A percentile compares a stretch with the other conserved stretches of the same genome.
phyloP scores from a whole-genome alignment of 176 grass and related monocot species.

The Lolium multiflorum region DNA sequence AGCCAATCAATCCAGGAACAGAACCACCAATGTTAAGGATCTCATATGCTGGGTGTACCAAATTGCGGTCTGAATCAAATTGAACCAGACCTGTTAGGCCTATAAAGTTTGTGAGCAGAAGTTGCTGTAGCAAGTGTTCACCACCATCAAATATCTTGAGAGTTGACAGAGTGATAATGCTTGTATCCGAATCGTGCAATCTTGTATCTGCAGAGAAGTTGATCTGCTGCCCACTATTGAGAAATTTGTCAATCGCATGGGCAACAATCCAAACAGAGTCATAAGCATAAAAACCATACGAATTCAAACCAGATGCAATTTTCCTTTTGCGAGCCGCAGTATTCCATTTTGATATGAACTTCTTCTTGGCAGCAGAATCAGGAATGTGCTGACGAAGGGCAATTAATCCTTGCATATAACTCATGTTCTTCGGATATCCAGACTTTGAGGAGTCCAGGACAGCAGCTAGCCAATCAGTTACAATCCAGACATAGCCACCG shows the following conservation, averaged over 20 bases:
- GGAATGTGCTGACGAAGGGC: slow-evolving; percentile 68
- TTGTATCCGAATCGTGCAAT: slow-evolving; percentile 58
- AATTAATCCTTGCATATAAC: slow-evolving; percentile 71
- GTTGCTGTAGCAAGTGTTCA: slow-evolving; percentile 61
- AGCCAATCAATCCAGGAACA: slow-evolving; percentile 57
- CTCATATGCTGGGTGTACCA: slow-evolving; percentile 70
- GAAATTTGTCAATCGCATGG: slow-evolving; percentile 66
- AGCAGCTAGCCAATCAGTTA: slow-evolving; percentile 85
- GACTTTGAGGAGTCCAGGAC: slow-evolving; percentile 68
- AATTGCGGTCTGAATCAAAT: slow-evolving; percentile 64
- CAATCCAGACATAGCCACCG: slow-evolving; percentile 87
- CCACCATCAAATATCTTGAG: slow-evolving; percentile 72
- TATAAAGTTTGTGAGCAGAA: slow-evolving; percentile 77
- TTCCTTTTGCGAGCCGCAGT: slow-evolving; percentile 42
- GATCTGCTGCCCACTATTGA: slow-evolving; percentile 53
- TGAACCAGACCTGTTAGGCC: slow-evolving; percentile 67
- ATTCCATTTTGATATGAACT: slow-evolving; percentile 75
- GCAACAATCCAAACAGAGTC: slow-evolving; percentile 79
- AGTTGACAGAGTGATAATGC: slow-evolving; percentile 55
- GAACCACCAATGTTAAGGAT: slow-evolving; percentile 68
- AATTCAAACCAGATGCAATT: slow-evolving; percentile 58
- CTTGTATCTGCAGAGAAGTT: slow-evolving; percentile 74
- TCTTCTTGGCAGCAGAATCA: slow-evolving; percentile 64
- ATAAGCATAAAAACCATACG: slow-evolving; percentile 85
- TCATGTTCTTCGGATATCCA: slow-evolving; percentile 45